Evolutionary conservation across 2,329 filamentous ascomycete genomes (phyloP).

Genomic region (Mariannaea elegans): DNA sequence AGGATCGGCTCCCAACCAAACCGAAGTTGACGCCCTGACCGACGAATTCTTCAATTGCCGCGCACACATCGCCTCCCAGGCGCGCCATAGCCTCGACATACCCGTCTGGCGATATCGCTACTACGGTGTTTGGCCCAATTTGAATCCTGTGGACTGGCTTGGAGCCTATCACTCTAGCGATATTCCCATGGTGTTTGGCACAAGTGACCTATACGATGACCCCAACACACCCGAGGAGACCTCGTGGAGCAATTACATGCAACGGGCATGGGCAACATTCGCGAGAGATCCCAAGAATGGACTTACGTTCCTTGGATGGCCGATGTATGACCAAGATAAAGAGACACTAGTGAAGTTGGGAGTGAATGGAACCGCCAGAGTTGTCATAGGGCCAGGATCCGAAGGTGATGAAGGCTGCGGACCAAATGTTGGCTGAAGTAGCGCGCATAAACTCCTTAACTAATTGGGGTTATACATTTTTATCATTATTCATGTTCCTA

Average conservation of each 20-base stretch:
- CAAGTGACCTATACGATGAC: not conserved
- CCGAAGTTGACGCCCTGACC: not conserved
- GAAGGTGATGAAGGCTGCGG: constrained; percentile 4
- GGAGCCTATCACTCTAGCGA: constrained; percentile 11
- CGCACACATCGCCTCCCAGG: constrained; percentile 2
- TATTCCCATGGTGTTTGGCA: constrained; percentile 10
- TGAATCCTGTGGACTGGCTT: constrained; percentile 8
- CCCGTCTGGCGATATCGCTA: constrained; percentile 16
- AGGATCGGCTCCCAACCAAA: constrained; percentile 11
- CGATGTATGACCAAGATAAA: not conserved
- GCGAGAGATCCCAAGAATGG: not conserved
- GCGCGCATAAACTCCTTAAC: not conserved
- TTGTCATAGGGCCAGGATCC: not conserved
- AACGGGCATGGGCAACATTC: constrained; percentile 1
- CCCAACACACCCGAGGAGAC: constrained; percentile 5
- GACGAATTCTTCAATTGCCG: constrained; percentile 15
- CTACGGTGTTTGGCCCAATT: constrained; percentile 9
- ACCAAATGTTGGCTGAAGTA: constrained; percentile 2
- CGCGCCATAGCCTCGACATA: not conserved
- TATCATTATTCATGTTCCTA: too few species aligned
- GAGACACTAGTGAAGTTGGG: constrained; percentile 7
- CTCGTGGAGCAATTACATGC: constrained; percentile 3
- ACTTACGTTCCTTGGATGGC: not conserved
- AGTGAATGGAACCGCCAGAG: not conserved
- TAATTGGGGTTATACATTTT: too few species aligned